Base-by-base conservation (phyloP, 257 asterid species). In the Rhazya stricta region DNA sequence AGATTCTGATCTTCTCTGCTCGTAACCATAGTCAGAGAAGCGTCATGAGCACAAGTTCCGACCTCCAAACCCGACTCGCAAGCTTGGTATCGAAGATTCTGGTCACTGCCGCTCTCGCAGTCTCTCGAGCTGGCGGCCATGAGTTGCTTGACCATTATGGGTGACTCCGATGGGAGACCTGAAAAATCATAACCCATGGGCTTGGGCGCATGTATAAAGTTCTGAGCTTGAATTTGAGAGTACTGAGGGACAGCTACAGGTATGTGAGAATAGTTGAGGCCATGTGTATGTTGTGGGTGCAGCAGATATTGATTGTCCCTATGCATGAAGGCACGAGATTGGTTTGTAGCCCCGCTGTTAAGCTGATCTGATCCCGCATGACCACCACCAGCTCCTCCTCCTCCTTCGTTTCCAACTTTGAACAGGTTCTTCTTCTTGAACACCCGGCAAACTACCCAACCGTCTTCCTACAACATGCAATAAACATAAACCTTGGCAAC, bases 391-490 rank as follows among this genome's bases (percentile, higher is more conserved):
- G 10, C 65, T 16, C 51, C 67, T 36, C 79, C 78, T 11, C 83
- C 84, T 46, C 83, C 89, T 58, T 67, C 88, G 13, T 61, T 80
- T 46, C 85, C 91, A 46, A 87, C 83, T 86, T 86, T 91, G 86
- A 91, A 88, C 19, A 91, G 84, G 60, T 87, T 93, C 79, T 91
- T 93, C 91, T 93, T 93, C 89, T 88, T 93, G 93, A 93, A 93
- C 21, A 91, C 98, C 63, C 97, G 88, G 57, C 98, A 93, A 50
- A 93, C 86, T 53, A 93, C 98, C 98, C 98, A 93, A 23, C 98
- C 98, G 54, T 89, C 98, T 80, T 91, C 97, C 96, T 92, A 74
- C 9, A 76, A 79, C 50, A 68, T 29, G 18, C 18, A 68, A 66
- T 27, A 2, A 76, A 57, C 27, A 29, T 9, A 56, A 53, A 42